Conservation (phyloP, 2,329 filamentous ascomycete genomes). For the Sclerotinia nivalis region DNA sequence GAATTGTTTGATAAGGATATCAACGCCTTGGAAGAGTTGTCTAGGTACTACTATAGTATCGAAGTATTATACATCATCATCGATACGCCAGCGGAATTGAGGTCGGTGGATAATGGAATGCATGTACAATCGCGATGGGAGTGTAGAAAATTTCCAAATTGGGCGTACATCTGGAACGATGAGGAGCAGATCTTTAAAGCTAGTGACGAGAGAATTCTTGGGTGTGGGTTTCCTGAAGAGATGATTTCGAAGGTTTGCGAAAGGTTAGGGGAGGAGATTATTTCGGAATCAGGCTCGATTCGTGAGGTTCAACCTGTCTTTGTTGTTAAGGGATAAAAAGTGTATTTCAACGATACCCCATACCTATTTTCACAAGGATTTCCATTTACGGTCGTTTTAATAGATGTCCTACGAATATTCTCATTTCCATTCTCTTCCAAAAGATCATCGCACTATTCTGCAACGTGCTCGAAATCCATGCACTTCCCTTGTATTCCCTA, state of each 20-base stretch:
- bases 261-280: neutral
- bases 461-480: neutral
- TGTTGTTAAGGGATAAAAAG: neutral
- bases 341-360: neutral
- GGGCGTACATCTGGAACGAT: neutral
- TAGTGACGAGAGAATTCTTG: neutral
- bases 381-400: accelerated
- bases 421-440: neutral
- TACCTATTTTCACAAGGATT: neutral
- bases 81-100: neutral
- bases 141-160: neutral
- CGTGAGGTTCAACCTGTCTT: neutral
- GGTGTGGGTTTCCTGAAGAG: neutral
- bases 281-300: neutral
- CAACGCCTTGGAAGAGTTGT: neutral
- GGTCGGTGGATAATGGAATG: neutral
- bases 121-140: neutral
- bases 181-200: neutral
- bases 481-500: neutral
- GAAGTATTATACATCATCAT: neutral
- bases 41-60: neutral
- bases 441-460: neutral
- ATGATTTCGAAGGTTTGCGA: neutral
- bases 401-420: no score
- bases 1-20: neutral